Conservation (phyloP, 176 grass and related monocot species). For the Urochloa ruziziensis region DNA sequence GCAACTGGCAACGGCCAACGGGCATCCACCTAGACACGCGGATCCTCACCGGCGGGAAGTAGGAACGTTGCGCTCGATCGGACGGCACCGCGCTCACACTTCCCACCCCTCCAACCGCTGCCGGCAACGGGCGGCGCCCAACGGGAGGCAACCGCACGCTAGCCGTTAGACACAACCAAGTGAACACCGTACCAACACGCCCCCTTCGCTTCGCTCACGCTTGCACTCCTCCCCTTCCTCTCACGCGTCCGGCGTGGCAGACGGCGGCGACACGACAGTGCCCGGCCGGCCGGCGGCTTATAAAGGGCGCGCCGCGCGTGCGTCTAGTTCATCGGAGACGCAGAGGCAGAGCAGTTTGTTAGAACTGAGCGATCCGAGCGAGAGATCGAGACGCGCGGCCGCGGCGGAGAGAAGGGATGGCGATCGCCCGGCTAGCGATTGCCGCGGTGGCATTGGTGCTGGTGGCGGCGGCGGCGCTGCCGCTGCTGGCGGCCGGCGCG, state of each 20-base stretch:
- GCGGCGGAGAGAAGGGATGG: neutral
- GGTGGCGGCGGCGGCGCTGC: neutral
- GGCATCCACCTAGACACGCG: neutral
- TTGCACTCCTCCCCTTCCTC: neutral
- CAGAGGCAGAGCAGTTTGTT: neutral
- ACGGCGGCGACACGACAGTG: neutral
- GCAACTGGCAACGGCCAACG: neutral
- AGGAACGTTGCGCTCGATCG: neutral
- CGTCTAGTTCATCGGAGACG: neutral
- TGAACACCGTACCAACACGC: no score
- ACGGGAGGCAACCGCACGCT: slow-evolving; percentile 30
- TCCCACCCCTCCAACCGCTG: slow-evolving; percentile 19
- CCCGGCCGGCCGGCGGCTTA: neutral
- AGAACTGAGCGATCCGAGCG: neutral
- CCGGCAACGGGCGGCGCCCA: slow-evolving; percentile 5
- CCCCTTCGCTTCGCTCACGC: neutral
- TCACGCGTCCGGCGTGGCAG: neutral
- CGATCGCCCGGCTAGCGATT: neutral
- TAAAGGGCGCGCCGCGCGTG: neutral
- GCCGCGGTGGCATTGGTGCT: neutral
- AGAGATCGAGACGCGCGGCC: neutral
- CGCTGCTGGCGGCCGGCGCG: slow-evolving; percentile 17
- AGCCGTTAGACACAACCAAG: neutral
- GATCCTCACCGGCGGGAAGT: neutral
- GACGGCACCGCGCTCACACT: slow-evolving; percentile 4